phyloP scores from a whole-genome alignment of 202 grass and related monocot genomes.

The Tripidium arundinaceum region DNA sequence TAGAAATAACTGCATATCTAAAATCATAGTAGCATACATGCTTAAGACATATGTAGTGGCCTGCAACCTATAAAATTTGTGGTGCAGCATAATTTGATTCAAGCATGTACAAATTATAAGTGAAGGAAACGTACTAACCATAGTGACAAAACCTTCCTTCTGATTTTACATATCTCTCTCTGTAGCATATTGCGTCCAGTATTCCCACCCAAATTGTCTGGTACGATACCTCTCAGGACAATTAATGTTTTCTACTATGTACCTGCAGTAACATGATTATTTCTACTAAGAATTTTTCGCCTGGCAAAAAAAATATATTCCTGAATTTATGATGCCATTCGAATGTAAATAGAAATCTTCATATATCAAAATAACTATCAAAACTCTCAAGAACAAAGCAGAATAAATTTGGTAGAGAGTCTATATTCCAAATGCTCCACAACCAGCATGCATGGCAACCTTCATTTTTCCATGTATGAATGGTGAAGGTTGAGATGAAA shows the following conservation, averaged over 20 bases:
- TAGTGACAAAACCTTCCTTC: background rate
- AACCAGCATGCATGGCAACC: background rate
- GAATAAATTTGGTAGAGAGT: background rate
- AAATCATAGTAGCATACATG: background rate
- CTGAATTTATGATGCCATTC: background rate
- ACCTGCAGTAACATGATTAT: slow-evolving; percentile 28
- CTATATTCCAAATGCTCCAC: background rate
- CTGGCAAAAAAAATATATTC: background rate
- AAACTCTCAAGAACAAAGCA: background rate
- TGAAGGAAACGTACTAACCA: slow-evolving; percentile 10
- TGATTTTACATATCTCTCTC: background rate
- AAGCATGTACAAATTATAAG: background rate
- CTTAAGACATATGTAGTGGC: background rate
- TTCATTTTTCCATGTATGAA: background rate
- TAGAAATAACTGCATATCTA: background rate
- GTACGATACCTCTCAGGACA: background rate
- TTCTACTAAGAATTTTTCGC: background rate
- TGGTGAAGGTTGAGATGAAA: background rate
- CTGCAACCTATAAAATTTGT: background rate
- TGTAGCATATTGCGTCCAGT: background rate
- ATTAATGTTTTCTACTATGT: slow-evolving; percentile 30
- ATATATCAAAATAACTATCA: background rate
- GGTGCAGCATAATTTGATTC: background rate
- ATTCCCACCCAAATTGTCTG: background rate
- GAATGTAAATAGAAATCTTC: background rate